These are phyloP conservation scores for Sherardia arvensis DNA, from an alignment of 257 asterid species.

Conservation along the genomic window DNA sequence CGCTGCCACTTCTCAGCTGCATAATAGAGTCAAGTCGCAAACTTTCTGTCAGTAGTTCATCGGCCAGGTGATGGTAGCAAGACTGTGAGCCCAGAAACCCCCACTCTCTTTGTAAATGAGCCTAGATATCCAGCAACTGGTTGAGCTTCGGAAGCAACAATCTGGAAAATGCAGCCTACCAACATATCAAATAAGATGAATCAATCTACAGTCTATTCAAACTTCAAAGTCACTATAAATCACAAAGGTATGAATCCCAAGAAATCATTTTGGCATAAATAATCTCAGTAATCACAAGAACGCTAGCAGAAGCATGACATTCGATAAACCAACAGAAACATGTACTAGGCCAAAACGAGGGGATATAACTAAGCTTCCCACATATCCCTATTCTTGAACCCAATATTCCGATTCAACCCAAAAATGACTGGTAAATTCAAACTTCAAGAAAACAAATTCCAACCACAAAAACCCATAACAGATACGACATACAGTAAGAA, in stretches of 20 bases:
- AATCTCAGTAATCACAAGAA: neutral
- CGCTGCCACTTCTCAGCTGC: constrained; percentile 40
- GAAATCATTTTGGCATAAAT: neutral
- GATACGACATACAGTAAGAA: neutral
- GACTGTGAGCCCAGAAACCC: neutral
- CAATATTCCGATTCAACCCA: neutral
- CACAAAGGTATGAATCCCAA: neutral
- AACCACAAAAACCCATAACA: neutral
- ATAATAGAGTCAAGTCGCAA: constrained; percentile 18
- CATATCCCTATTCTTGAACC: neutral
- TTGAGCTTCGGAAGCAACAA: neutral
- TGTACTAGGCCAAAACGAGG: neutral
- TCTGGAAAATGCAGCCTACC: neutral
- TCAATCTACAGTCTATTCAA: neutral
- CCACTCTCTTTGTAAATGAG: neutral
- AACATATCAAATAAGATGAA: neutral
- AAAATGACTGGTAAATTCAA: neutral
- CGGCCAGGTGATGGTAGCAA: neutral
- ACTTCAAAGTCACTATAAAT: neutral
- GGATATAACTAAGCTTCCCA: neutral
- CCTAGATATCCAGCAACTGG: neutral
- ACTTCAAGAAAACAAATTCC: neutral
- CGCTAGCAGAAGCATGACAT: neutral
- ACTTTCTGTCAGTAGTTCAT: neutral
- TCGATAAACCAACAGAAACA: neutral